These are phyloP conservation scores for Capronia americana DNA, from an alignment of 2,329 filamentous ascomycete genomes.

Conservation along the genomic window DNA sequence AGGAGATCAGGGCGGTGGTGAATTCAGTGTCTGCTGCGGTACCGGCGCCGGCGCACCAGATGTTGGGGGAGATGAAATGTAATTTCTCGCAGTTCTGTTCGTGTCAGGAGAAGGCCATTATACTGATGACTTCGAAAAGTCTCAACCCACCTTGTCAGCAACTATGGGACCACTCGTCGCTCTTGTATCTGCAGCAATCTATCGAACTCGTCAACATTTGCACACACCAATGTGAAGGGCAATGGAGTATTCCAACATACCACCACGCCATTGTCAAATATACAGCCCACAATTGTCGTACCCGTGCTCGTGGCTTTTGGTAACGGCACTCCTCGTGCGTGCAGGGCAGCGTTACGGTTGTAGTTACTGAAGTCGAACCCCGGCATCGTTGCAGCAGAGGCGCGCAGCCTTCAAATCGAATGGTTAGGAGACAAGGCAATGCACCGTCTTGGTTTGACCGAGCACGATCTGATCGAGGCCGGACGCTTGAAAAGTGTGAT, in stretches of 20 bases:
- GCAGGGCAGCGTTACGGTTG: conserved; percentile 96
- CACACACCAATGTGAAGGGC: conserved; percentile 4
- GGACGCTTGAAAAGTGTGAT: background rate
- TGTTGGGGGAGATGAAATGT: conserved; percentile 97
- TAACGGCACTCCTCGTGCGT: conserved; percentile 89
- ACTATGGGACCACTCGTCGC: conserved; percentile 97
- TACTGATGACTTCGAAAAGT: background rate
- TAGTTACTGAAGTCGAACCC: conserved; percentile 99
- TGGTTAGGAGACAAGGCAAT: background rate
- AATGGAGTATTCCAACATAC: conserved; percentile 60
- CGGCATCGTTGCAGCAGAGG: conserved; percentile 66
- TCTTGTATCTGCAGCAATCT: conserved; percentile 98
- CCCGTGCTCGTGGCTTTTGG: conserved; percentile 98
- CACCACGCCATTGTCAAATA: conserved; percentile 95
- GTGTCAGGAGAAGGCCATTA: conserved; percentile 11
- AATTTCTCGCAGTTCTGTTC: conserved; percentile 95
- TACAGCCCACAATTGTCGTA: conserved; percentile 97
- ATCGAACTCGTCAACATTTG: conserved; percentile 39
- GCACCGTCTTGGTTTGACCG: background rate
- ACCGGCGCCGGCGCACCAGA: conserved; percentile 98
- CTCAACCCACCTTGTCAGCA: conserved; percentile 79
- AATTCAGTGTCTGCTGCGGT: conserved; percentile 99
- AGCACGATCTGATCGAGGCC: background rate
- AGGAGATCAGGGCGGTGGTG: conserved; percentile 97
- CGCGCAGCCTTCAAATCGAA: conserved; percentile 18